phyloP scores from a whole-genome alignment of 306 rosid species.

The Prunus persica region DNA sequence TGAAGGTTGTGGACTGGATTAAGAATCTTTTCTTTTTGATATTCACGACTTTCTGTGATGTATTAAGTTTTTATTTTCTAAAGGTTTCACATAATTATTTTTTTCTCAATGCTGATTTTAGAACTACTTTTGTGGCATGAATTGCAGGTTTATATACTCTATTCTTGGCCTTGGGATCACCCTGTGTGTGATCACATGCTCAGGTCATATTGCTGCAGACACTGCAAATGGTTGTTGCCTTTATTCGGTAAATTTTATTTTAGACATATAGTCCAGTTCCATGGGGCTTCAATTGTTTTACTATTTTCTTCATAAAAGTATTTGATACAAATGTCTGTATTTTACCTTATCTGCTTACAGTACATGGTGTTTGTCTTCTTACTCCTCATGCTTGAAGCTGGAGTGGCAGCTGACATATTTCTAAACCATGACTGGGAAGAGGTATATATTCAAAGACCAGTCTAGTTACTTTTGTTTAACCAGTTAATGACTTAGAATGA shows the following conservation, averaged over 20 bases:
- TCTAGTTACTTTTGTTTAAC: conserved; percentile 4
- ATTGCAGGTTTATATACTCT: conserved; percentile 73
- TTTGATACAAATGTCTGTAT: background rate
- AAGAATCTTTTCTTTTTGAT: too few relatives aligned
- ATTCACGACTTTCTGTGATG: background rate
- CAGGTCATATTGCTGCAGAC: conserved; percentile 80
- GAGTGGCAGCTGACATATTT: conserved; percentile 60
- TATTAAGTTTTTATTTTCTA: background rate
- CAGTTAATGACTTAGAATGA: background rate
- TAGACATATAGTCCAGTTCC: background rate
- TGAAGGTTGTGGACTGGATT: too few relatives aligned
- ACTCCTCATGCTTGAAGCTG: conserved; percentile 73
- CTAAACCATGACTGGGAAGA: conserved; percentile 69
- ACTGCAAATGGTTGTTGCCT: conserved; percentile 79
- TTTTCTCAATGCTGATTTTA: background rate
- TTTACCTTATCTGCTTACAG: conserved; percentile 37
- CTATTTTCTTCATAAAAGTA: background rate
- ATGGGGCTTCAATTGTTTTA: background rate
- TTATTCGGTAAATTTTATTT: conserved; percentile 40
- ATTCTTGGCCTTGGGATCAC: conserved; percentile 64
- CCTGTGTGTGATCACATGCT: conserved; percentile 65
- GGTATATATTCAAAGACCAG: conserved; percentile 33
- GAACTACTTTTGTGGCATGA: conserved; percentile 6
- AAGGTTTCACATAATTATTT: background rate
- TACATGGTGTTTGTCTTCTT: conserved; percentile 59